phyloP scores from a whole-genome alignment of 257 asterid species.

The Nicotiana sylvestris region DNA sequence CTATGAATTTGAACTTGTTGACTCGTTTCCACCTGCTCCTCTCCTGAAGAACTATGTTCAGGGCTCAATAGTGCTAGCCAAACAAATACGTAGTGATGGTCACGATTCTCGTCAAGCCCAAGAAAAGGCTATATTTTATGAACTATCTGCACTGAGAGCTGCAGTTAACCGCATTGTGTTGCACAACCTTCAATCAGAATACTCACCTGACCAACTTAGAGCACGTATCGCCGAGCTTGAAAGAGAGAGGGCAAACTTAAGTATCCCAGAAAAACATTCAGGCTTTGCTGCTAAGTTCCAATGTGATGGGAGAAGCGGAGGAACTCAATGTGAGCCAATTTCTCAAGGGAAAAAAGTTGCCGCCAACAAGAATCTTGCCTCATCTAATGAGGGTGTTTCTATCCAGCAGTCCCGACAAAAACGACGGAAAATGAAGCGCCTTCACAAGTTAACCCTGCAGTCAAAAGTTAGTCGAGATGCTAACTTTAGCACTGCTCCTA shows the following conservation, averaged over 20 bases:
- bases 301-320: no score
- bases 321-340: no score
- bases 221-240: conserved; percentile 7
- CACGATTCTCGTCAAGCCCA: not conserved
- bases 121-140: not conserved
- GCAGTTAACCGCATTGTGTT: not conserved
- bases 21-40: conserved; percentile 5
- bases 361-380: no score
- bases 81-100: not conserved
- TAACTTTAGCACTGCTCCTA: no score
- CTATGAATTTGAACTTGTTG: conserved; percentile 11
- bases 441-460: no score
- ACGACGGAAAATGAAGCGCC: no score
- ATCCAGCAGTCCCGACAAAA: no score
- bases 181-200: conserved; percentile 5
- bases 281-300: no score
- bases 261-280: no score
- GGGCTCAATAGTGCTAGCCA: not conserved
- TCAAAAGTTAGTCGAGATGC: no score
- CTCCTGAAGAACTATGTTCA: not conserved
- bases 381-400: no score
- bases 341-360: no score
- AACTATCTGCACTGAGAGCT: conserved; percentile 9
- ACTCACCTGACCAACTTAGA: conserved; percentile 5
- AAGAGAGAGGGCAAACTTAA: not conserved